These are phyloP conservation scores for Aspergillus jensenii DNA, from an alignment of 2,329 filamentous ascomycete genomes.

Conservation along the genomic window DNA sequence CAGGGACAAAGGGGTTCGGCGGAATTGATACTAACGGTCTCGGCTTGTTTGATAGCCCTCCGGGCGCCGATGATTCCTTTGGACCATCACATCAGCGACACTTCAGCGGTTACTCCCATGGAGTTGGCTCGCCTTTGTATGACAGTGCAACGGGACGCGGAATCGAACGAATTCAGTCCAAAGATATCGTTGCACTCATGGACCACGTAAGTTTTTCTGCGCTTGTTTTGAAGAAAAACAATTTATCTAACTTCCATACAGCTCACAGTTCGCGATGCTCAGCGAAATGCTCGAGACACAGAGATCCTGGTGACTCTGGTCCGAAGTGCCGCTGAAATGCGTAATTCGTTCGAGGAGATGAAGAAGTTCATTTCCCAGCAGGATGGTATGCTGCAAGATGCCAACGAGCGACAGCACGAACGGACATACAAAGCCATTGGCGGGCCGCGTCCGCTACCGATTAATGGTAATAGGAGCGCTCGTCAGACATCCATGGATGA, in stretches of 20 bases:
- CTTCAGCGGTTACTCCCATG: conserved; percentile 86
- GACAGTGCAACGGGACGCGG: conserved; percentile 84
- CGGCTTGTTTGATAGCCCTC: conserved; percentile 50
- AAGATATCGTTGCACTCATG: conserved; percentile 96
- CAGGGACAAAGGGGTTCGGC: conserved; percentile 48
- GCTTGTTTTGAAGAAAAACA: not conserved
- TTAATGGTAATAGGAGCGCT: conserved; percentile 57
- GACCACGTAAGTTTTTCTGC: conserved; percentile 67
- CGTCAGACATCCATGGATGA: conserved; percentile 50
- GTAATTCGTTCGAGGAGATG: conserved; percentile 92
- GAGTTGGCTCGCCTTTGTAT: conserved; percentile 84
- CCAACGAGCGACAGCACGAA: conserved; percentile 84
- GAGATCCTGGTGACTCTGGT: conserved; percentile 95
- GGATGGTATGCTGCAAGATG: conserved; percentile 82
- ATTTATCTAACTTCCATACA: conserved; percentile 37
- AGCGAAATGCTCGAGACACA: conserved; percentile 92
- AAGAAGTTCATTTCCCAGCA: conserved; percentile 89
- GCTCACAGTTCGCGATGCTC: conserved; percentile 93
- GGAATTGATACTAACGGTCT: conserved; percentile 55
- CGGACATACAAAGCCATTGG: conserved; percentile 79
- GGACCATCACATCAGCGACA: conserved; percentile 61
- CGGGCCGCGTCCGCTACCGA: conserved; percentile 80
- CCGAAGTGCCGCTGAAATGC: conserved; percentile 92
- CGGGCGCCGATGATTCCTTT: conserved; percentile 64
- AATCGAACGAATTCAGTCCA: conserved; percentile 89